Base-by-base conservation (phyloP, 2,329 filamentous ascomycete genomes). In the Bisporella sp. region DNA sequence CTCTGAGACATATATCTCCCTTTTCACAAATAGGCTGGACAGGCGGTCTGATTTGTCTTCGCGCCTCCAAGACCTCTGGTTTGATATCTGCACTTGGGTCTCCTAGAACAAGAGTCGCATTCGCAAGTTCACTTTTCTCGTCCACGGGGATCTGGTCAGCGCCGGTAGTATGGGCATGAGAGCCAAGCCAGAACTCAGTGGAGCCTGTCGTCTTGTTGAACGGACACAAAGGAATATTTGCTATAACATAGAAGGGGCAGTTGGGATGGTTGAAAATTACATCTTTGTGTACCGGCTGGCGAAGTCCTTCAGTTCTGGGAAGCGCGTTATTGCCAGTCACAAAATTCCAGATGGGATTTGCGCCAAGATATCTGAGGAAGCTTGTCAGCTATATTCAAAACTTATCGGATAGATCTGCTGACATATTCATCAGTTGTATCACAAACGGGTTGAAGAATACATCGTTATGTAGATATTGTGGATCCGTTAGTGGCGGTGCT, bases 1-100 rank as follows among this genome's bases (percentile, higher is more conserved):
- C 81, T 2, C 82, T 70, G 31, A 85, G 60, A 35, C 83, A 69
- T 28, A 84, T 60, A 39, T 76, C 75, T 0, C 81, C 79, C 57
- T 78, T 79, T 35, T 68, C 68, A 1, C 81, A 70, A 3, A 64
- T 49, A 0, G 78, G 76, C 57, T 82, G 78, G 8, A 71, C 60
- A 0, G 76, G 76, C 5, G 72, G 69, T 5, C 71, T 63, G 2
- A 67, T 56, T 4, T 58, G 49, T 2, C 66, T 52, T 5, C 72
- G 67, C 46, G 67, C 60, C 2, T 68, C 68, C 0, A 80, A 57
- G 2, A 72, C 59, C 0, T 65, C 60, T 41, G 68, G 52, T 12
- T 62, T 71, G 55, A 82, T 78, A 46, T 55, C 50, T 8, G 47
- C 5, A 71, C 68, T 13, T 73, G 75, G 58, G 73, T 81, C 1